phyloP scores from a whole-genome alignment of 2,329 filamentous ascomycete species.

The Amphichorda felina region DNA sequence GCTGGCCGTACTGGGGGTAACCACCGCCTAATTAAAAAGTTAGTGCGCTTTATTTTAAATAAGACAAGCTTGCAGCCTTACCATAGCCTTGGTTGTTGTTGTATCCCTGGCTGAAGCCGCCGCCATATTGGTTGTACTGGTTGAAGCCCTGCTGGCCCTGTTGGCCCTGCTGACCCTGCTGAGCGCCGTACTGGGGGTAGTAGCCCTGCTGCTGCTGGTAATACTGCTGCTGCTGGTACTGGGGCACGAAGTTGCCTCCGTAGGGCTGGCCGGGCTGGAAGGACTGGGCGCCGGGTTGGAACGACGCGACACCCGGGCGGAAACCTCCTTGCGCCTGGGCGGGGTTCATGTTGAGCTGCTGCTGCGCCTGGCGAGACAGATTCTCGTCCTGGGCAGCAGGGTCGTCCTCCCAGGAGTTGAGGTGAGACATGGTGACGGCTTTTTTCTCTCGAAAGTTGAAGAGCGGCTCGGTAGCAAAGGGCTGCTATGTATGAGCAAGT shows the following conservation, averaged over 20 bases:
- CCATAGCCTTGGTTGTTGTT: not conserved
- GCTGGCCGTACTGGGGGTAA: conserved; percentile 41
- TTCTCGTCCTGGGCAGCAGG: conserved; percentile 65
- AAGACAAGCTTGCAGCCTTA: too few species aligned
- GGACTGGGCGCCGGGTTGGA: conserved; percentile 58
- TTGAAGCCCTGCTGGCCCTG: conserved; percentile 36
- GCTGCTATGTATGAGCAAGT: too few species aligned
- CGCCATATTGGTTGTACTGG: conserved; percentile 41
- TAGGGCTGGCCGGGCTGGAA: conserved; percentile 66
- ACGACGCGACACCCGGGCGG: conserved; percentile 56
- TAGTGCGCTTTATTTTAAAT: conserved; percentile 7
- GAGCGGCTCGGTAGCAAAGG: too few species aligned
- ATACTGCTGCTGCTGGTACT: conserved; percentile 42
- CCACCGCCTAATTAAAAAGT: conserved; percentile 27
- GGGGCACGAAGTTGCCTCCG: conserved; percentile 33
- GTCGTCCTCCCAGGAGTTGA: conserved; percentile 93
- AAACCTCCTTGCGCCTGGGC: conserved; percentile 32
- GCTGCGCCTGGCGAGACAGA: conserved; percentile 64
- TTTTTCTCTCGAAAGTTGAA: too few species aligned
- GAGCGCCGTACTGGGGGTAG: conserved; percentile 45
- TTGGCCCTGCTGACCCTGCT: conserved; percentile 29
- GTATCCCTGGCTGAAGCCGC: conserved; percentile 31
- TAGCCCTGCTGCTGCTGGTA: conserved; percentile 40
- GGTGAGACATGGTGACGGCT: conserved; percentile 59
- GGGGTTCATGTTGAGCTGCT: conserved; percentile 63